Evolutionary conservation across 2,329 filamentous ascomycete species (phyloP).

Genomic region (Hortaea werneckii): DNA sequence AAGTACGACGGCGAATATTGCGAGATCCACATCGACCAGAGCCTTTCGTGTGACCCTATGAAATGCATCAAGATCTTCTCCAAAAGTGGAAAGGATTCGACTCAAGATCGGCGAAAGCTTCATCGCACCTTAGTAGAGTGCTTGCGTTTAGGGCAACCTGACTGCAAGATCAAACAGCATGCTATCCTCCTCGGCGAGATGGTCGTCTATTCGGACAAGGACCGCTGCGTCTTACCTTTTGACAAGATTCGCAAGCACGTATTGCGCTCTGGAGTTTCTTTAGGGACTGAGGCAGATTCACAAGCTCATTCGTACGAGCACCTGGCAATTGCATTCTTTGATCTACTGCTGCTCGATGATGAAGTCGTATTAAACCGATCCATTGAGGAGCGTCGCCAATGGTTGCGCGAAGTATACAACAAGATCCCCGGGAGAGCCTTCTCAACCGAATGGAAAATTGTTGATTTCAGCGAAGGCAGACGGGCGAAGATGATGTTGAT

Average conservation of each 20-base stretch:
- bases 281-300: slow-evolving; percentile 61
- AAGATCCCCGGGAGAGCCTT: slow-evolving; percentile 53
- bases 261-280: slow-evolving; percentile 56
- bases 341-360: slow-evolving; percentile 48
- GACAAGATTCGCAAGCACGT: slow-evolving; percentile 77
- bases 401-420: slow-evolving; percentile 48
- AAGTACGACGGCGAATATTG: slow-evolving; percentile 85
- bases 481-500: slow-evolving; percentile 47
- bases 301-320: slow-evolving; percentile 46
- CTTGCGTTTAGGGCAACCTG: slow-evolving; percentile 48
- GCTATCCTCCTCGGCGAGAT: slow-evolving; percentile 82
- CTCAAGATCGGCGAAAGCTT: slow-evolving; percentile 53
- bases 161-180: slow-evolving; percentile 49
- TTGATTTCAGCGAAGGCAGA: slow-evolving; percentile 50
- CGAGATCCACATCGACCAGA: slow-evolving; percentile 70
- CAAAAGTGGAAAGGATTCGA: slow-evolving; percentile 86
- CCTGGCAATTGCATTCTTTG: slow-evolving; percentile 52
- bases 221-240: slow-evolving; percentile 60
- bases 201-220: slow-evolving; percentile 62
- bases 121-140: slow-evolving; percentile 55
- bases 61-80: slow-evolving; percentile 71
- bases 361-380: slow-evolving; percentile 41
- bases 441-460: slow-evolving; percentile 54
- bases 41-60: slow-evolving; percentile 30
- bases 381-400: slow-evolving; percentile 50